Conservation (phyloP, 495 filamentous ascomycete species). For the Platismatia glauca region DNA sequence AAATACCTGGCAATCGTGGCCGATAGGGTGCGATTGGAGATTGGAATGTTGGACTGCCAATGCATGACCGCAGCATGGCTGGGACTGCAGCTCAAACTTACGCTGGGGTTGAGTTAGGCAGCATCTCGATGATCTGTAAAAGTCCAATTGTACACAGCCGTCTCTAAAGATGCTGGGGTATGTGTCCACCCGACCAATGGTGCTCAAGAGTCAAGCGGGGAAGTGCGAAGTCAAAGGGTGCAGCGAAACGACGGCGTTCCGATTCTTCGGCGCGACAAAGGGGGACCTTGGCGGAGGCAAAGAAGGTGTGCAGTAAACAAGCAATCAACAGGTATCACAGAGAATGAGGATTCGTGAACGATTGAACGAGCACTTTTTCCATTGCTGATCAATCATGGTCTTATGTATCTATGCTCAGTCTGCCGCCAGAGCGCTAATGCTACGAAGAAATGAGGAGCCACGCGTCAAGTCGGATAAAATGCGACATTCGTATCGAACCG, state of each 20-base stretch:
- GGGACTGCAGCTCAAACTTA: background rate
- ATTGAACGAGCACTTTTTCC: too few relatives aligned
- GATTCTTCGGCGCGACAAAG: background rate
- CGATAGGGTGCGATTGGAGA: background rate
- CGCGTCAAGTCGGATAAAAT: background rate
- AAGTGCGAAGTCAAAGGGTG: background rate
- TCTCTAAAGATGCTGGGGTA: background rate
- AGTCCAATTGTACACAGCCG: background rate
- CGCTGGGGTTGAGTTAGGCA: background rate
- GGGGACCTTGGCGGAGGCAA: background rate
- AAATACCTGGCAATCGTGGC: background rate
- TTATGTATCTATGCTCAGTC: background rate
- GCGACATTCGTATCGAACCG: background rate
- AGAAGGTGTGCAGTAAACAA: background rate
- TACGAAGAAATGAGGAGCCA: background rate
- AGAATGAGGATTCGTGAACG: background rate
- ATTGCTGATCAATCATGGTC: background rate
- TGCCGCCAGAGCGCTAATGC: background rate
- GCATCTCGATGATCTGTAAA: background rate
- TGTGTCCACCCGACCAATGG: background rate
- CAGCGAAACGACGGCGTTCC: background rate
- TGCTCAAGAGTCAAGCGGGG: background rate
- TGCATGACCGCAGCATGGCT: background rate
- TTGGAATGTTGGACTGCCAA: too few relatives aligned
- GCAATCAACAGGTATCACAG: background rate